These are phyloP conservation scores for Brassica hybrid DNA, from an alignment of 441 rosid species.

Conservation along the genomic window DNA sequence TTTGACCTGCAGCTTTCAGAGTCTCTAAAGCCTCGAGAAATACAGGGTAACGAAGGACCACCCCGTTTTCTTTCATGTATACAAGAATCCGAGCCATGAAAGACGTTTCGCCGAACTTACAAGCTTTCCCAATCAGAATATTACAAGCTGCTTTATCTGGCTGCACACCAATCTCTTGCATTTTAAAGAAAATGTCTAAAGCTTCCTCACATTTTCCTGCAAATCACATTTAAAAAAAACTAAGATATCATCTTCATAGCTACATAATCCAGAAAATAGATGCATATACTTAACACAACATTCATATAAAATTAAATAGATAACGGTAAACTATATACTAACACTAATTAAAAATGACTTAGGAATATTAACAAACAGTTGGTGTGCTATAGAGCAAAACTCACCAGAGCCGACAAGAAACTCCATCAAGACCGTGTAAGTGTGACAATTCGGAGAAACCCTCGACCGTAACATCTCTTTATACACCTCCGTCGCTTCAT, in stretches of 20 bases:
- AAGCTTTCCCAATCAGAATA: conserved; percentile 73
- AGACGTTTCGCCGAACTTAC: conserved; percentile 54
- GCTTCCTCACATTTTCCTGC: conserved; percentile 78
- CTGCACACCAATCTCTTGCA: conserved; percentile 80
- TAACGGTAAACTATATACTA: neutral
- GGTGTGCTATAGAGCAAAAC: conserved; percentile 28
- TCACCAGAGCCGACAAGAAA: conserved; percentile 58
- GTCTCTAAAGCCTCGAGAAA: conserved; percentile 62
- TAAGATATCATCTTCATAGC: conserved; percentile 8
- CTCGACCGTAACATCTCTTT: conserved; percentile 74
- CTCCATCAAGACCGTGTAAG: conserved; percentile 80
- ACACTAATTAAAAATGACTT: neutral
- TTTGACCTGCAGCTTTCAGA: conserved; percentile 52
- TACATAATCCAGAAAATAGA: conserved; percentile 2
- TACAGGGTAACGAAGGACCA: conserved; percentile 72
- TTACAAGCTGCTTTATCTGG: conserved; percentile 96
- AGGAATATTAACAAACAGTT: conserved; percentile 47
- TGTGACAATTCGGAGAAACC: conserved; percentile 68
- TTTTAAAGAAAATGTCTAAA: conserved; percentile 67
- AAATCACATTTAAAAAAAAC: conserved; percentile 22
- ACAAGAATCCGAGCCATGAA: conserved; percentile 57
- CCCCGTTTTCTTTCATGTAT: conserved; percentile 62
- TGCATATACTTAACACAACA: neutral
- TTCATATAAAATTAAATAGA: neutral
- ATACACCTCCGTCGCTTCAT: conserved; percentile 69